Conservation (phyloP, 164 flowering plant species). For the Vitis cinerea region DNA sequence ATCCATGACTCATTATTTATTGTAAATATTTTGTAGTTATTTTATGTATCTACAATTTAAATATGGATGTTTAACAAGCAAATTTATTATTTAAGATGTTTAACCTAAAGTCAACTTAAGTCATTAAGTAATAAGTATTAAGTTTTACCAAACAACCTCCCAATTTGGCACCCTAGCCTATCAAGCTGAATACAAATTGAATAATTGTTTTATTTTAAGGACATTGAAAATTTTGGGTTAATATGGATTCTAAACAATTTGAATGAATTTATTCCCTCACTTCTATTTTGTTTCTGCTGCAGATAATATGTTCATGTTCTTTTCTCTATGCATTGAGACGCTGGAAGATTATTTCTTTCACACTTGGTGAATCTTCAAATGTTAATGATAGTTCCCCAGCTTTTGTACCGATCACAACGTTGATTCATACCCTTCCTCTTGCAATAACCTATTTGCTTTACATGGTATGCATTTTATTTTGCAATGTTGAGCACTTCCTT, state of each 20-base stretch:
- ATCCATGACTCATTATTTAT: too few species aligned
- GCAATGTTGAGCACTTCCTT: not conserved
- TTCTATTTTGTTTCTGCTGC: conserved; percentile 10
- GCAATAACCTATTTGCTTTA: conserved; percentile 50
- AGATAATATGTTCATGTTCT: conserved; percentile 58
- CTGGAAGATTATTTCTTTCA: conserved; percentile 47
- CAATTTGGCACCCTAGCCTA: too few species aligned
- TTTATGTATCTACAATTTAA: too few species aligned
- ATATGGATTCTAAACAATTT: not conserved
- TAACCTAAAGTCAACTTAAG: too few species aligned
- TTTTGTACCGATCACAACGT: conserved; percentile 43
- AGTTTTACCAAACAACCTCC: too few species aligned
- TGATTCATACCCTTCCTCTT: conserved; percentile 51
- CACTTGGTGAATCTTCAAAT: conserved; percentile 29
- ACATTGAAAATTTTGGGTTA: not conserved
- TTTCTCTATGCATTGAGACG: conserved; percentile 47
- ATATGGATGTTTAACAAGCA: too few species aligned
- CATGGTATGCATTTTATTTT: conserved; percentile 29
- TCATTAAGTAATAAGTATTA: too few species aligned
- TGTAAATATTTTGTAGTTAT: too few species aligned
- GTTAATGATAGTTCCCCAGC: conserved; percentile 22
- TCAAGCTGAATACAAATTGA: too few species aligned
- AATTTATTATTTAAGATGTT: too few species aligned
- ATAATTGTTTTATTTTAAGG: too few species aligned
- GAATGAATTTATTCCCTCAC: not conserved